phyloP scores from a whole-genome alignment of 306 rosid genomes.

The Adenanthera pavonina region DNA sequence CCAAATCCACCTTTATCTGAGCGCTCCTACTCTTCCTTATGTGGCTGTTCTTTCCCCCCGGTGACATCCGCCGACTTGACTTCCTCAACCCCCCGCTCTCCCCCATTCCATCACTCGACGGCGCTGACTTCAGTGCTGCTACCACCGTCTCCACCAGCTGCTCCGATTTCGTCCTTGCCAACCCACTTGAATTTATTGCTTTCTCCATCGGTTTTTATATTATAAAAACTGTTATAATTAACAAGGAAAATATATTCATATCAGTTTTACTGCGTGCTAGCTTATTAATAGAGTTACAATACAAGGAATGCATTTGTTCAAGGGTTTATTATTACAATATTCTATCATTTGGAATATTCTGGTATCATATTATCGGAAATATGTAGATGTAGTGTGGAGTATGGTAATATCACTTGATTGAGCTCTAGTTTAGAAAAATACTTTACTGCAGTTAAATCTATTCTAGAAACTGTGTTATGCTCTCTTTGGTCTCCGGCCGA shows the following conservation, averaged over 20 bases:
- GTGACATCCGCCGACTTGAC: conserved; percentile 68
- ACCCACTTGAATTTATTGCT: conserved; percentile 40
- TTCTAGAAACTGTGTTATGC: background rate
- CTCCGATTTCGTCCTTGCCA: conserved; percentile 79
- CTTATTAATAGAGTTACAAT: too few relatives aligned
- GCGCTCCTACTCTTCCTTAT: conserved; percentile 90
- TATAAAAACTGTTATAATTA: background rate
- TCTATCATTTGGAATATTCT: background rate
- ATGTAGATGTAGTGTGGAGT: background rate
- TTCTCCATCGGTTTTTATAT: conserved; percentile 55
- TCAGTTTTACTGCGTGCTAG: background rate
- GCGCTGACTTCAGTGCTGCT: conserved; percentile 54
- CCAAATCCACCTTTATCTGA: conserved; percentile 79
- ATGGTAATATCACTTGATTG: background rate
- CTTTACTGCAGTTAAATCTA: background rate
- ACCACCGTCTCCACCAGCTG: conserved; percentile 59
- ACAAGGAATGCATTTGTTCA: background rate
- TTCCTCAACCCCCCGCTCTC: conserved; percentile 53
- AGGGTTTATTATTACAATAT: background rate
- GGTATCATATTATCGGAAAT: background rate
- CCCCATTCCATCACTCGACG: conserved; percentile 38
- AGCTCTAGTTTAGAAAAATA: background rate
- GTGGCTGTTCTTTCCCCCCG: conserved; percentile 65
- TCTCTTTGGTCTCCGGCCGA: background rate
- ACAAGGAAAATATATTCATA: background rate